Evolutionary conservation across 2,329 filamentous ascomycete species (phyloP).

Genomic region (Clonostachys solani): DNA sequence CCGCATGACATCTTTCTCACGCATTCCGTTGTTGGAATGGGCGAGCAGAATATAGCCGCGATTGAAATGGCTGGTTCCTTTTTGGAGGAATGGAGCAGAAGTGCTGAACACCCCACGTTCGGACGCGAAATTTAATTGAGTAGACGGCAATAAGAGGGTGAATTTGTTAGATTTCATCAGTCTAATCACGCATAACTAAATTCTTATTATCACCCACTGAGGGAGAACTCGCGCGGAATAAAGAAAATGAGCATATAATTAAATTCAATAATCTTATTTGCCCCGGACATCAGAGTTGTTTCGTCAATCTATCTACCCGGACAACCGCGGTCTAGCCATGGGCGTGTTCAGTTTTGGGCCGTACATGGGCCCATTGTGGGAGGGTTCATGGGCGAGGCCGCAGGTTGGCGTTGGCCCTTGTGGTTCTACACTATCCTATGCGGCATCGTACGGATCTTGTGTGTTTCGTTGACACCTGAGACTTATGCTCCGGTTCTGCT

Average conservation of each 20-base stretch:
- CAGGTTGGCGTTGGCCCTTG: constrained; percentile 56
- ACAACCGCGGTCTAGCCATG: constrained; percentile 51
- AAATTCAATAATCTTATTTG: too few relatives aligned
- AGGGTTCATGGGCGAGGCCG: constrained; percentile 50
- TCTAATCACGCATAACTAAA: too few relatives aligned
- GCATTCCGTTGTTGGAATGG: constrained; percentile 9
- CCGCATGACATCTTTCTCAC: constrained; percentile 35
- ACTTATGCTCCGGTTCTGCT: constrained; percentile 49
- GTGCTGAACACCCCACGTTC: too few relatives aligned
- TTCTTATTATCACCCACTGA: too few relatives aligned
- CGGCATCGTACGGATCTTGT: constrained; percentile 44
- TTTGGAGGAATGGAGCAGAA: constrained; percentile 10
- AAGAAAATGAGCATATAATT: too few relatives aligned
- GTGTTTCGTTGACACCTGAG: constrained; percentile 39
- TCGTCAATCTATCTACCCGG: too few relatives aligned
- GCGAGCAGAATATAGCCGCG: constrained; percentile 10
- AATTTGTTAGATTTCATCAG: too few relatives aligned
- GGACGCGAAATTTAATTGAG: too few relatives aligned
- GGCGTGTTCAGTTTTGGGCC: constrained; percentile 61
- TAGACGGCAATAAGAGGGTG: too few relatives aligned
- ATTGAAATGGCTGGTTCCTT: constrained; percentile 7
- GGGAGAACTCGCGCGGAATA: too few relatives aligned
- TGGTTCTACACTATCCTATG: constrained; percentile 52
- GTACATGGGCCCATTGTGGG: constrained; percentile 59
- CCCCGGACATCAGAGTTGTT: too few relatives aligned